phyloP scores from a whole-genome alignment of 2,329 filamentous ascomycete species.

The Verticillium alfalfae region DNA sequence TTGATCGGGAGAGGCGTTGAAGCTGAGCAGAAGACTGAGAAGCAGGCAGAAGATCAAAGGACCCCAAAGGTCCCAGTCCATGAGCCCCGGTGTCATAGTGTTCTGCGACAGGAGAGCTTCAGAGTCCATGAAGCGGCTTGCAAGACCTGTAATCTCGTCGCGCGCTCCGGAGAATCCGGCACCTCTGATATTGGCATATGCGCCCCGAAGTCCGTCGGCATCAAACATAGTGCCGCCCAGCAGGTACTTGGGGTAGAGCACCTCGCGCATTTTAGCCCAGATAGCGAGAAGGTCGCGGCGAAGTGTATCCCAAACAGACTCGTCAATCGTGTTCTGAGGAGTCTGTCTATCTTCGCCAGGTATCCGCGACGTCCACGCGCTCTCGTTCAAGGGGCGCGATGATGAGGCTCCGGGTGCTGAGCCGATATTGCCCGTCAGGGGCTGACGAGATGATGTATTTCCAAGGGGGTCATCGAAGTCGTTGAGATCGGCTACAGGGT shows the following conservation, averaged over 20 bases:
- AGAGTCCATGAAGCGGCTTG: conserved; percentile 58
- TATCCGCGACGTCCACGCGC: conserved; percentile 83
- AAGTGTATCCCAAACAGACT: conserved; percentile 95
- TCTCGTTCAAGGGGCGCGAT: conserved; percentile 59
- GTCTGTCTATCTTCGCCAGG: conserved; percentile 89
- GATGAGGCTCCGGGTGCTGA: conserved; percentile 24
- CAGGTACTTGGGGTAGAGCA: conserved; percentile 92
- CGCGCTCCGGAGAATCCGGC: conserved; percentile 54
- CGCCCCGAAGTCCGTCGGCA: conserved; percentile 47
- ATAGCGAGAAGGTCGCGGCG: conserved; percentile 86
- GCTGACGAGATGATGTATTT: conserved; percentile 64
- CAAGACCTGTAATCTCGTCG: conserved; percentile 57
- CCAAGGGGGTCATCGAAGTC: conserved; percentile 87
- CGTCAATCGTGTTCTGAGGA: conserved; percentile 89
- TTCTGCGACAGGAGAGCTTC: conserved; percentile 54
- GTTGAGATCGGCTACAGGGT: conserved; percentile 66
- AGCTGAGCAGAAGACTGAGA: conserved; percentile 80
- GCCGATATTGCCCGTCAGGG: conserved; percentile 80
- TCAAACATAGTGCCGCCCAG: conserved; percentile 66
- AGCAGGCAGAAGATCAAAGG: conserved; percentile 91
- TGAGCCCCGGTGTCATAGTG: conserved; percentile 80
- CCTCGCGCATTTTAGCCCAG: conserved; percentile 97
- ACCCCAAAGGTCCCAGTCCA: conserved; percentile 98
- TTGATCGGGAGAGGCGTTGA: conserved; percentile 74
- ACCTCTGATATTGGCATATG: conserved; percentile 55